Evolutionary conservation across 768 basidiomycete species (phyloP), one percentile per base, ranked within the genome.

Genomic region (Lanmaoa rubissima): DNA sequence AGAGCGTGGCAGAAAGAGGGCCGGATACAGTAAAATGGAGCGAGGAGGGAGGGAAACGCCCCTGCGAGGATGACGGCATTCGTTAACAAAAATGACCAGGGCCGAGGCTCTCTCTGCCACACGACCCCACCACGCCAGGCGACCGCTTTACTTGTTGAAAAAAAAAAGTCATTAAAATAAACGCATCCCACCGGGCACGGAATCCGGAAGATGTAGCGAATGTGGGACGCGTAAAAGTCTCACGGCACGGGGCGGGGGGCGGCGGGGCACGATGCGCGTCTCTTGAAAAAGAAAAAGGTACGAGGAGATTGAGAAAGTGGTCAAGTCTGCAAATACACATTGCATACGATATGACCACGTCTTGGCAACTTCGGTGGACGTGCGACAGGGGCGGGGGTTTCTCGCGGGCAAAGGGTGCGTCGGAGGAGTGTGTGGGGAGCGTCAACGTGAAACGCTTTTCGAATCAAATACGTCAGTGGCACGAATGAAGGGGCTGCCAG

Each of bases 351-450:
- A 31, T 4, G 6, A 31, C 7, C 28, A 31, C 7, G 28, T 31
- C 28, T 31, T 31, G 28, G 28, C 28, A 31, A 6, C 28, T 31
- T 31, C 28, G 28, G 17, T 24, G 34, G 45, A 19, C 38, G 45
- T 61, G 59, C 14, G 45, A 61, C 40, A 48, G 42, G 48, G 58
- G 34, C 28, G 36, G 46, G 39, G 24, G 35, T 13, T 36, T 51
- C 43, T 49, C 32, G 49, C 66, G 63, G 66, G 63, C 55, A 56
- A 48, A 66, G 59, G 65, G 62, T 44, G 41, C 36, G 41, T 58
- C 65, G 65, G 61, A 61, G 49, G 36, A 51, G 46, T 17, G 42
- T 61, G 65, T 66, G 62, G 66, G 57, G 65, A 51, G 65, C 59
- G 62, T 65, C 54, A 45, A 65, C 45, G 53, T 66, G 65, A 66